A percentile compares a stretch with the other conserved stretches of the same genome.
These are phyloP conservation scores for Salix caprea DNA, from an alignment of 345 rosid genomes.

Conservation along the genomic window DNA sequence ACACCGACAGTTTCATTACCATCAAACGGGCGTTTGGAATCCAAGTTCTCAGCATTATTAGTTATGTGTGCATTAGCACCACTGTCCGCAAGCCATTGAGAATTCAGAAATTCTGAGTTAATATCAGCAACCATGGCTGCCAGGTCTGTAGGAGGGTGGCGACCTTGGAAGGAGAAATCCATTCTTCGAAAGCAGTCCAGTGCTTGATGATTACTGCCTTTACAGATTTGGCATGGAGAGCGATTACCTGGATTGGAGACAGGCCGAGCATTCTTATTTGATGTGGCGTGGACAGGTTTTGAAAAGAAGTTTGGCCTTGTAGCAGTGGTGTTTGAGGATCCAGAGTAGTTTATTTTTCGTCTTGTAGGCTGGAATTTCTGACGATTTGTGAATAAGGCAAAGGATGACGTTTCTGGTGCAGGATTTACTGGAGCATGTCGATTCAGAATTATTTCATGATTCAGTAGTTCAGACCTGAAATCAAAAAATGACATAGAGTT, in stretches of 20 bases:
- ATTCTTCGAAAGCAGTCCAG: background rate
- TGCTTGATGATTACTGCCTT: background rate
- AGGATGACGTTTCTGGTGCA: background rate
- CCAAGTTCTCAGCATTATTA: background rate
- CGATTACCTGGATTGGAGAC: too few relatives aligned
- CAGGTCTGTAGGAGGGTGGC: background rate
- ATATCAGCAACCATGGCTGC: background rate
- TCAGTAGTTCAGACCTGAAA: background rate
- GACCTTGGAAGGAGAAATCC: background rate
- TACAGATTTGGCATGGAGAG: background rate
- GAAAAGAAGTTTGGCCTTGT: background rate
- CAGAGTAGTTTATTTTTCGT: rapidly evolving
- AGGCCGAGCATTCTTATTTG: too few relatives aligned
- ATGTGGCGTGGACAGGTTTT: background rate
- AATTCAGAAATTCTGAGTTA: background rate
- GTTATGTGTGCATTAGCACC: background rate
- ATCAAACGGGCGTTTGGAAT: background rate
- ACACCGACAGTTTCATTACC: background rate
- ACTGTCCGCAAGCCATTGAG: background rate
- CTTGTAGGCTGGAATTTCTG: background rate
- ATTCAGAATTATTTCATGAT: too few relatives aligned
- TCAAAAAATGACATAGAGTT: background rate
- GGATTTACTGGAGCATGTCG: background rate
- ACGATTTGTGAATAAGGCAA: background rate
- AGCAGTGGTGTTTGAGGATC: background rate